Evolutionary conservation across 441 rosid genomes (phyloP), one percentile per base, ranked within the genome.

Genomic region (California macrophylla): DNA sequence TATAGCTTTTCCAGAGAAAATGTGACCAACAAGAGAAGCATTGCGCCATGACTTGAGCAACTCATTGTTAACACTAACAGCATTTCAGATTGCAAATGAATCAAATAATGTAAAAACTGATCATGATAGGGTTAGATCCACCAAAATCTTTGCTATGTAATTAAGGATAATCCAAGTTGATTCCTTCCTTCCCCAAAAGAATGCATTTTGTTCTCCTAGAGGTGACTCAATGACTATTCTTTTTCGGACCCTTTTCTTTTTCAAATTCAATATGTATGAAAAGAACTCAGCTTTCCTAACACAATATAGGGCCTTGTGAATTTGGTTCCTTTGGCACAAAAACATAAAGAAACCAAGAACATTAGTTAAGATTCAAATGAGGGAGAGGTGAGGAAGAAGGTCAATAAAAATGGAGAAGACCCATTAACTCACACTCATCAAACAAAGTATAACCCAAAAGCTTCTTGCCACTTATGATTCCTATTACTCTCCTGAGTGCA

Each of bases 331-430:
- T 81, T 72, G 73, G 70, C 72, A 60, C 62, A 66, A 72, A 56
- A 45, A 45, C 52, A 45, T 45, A 45, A 45, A 45, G 52, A 45
- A 45, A 45, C 16, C 18, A 2, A 45, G 52, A 38, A 38, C 45
- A 38, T 38, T 1, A 38, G 45, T 38, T 10, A 45, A 45, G 6
- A 45, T 45, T 45, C 52, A 72, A 60, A 12, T 68, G 74, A 70
- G 67, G 69, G 72, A 70, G 72, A 76, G 76, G 79, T 64, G 76
- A 73, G 75, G 78, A 72, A 65, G 74, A 75, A 78, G 75, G 83
- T 79, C 81, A 79, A 75, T 69, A 77, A 56, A 74, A 66, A 68
- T 74, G 72, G 68, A 61, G 64, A 64, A 60, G 81, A 75, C 76
- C 83, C 81, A 75, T 74, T 47, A n/a, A 56, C 18, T n/a, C n/a